Base-by-base conservation (phyloP, 1,284 basidiomycete species). In the Moesziomyces globuligerus region DNA sequence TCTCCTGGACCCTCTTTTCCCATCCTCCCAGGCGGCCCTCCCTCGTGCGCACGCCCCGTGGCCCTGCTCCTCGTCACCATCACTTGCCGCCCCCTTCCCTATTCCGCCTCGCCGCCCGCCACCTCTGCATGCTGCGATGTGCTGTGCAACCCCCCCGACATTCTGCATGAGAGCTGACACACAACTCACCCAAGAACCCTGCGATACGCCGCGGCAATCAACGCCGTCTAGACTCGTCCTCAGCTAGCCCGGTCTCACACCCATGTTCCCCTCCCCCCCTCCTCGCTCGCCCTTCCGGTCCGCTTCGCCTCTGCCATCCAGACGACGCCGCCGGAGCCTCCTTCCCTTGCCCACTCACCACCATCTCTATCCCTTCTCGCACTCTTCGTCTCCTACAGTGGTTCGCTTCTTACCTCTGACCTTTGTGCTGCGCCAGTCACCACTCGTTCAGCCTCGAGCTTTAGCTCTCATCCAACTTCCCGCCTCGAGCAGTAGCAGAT, bases 201-300 rank as follows among this genome's bases (percentile, higher is more conserved):
- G 28, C 29, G 18, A 40, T 26, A 26, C 25, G 47, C 47, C 38
- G 29, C 29, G 21, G 47, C 25, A 20, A 44, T 32, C 26, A 20
- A 34, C n/a, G 28, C 18, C 41, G 49, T 37, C 49, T 38, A 40
- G 49, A 51, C 41, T 40, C 21, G 15, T 34, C 45, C 29, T 24
- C 37, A 18, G 28, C 46, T 13, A 13, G 24, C 7, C 46, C 8
- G 6, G 18, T 42, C 48, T 0, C 26, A 9, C 48, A 8, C 23
- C 48, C 20, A 42, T 40, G 11, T 42, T 28, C 24, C 20, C 21
- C 18, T 13, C 40, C 3, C 13, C 3, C 21, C 9, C 26, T 32
- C 25, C 36, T 39, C 17, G 36, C 38, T 23, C 23, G 24, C 18
- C 43, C 10, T 32, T 15, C 29, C 29, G 29, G 23, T 44, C 42